Base-by-base conservation (phyloP, 1,284 basidiomycete species). In the Fistulina hepatica region DNA sequence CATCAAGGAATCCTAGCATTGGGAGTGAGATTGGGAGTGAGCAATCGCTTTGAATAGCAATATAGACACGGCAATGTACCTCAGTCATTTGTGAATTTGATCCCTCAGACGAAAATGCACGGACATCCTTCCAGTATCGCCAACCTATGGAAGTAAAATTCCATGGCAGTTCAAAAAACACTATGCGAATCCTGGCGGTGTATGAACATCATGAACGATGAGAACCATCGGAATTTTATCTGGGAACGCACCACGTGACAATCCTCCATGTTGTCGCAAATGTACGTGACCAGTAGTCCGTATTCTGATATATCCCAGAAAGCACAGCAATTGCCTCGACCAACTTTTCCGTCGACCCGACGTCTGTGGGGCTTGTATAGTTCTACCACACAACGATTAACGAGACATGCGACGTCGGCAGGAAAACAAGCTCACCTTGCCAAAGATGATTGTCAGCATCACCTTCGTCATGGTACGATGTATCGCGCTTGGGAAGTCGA, bases 341-440 rank as follows among this genome's bases (percentile, higher is more conserved):
- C n/a, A n/a, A n/a, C n/a, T 41, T 58, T 13, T 58, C 59, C 4
- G 57, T 58, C 33, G 59, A 44, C 17, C 52, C 59, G 40, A 61
- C 53, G 27, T 52, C 54, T 12, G 52, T 51, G 6, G 58, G 26
- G 46, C 43, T 57, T 60, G 33, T 8, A 6, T 11, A 12, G 8
- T 21, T 30, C 21, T 43, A 20, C 40, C 22, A 21, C 5, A 17
- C 13, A 5, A 12, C 7, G 19, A 23, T 19, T 9, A 10, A 3
- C 21, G 24, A 34, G 17, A 12, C 27, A 2, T 5, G 5, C 21
- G n/a, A 13, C 22, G 13, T 33, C 13, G 21, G 20, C 24, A 7
- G 21, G 27, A n/a, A n/a, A n/a, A n/a, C n/a, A n/a, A n/a, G 25
- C 45, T 10, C 44, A 56, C 57, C 45, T 57, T 49, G 10, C 59